These are phyloP conservation scores for Nicotiana tomentosiformis DNA, from an alignment of 257 asterid genomes.

Conservation along the genomic window DNA sequence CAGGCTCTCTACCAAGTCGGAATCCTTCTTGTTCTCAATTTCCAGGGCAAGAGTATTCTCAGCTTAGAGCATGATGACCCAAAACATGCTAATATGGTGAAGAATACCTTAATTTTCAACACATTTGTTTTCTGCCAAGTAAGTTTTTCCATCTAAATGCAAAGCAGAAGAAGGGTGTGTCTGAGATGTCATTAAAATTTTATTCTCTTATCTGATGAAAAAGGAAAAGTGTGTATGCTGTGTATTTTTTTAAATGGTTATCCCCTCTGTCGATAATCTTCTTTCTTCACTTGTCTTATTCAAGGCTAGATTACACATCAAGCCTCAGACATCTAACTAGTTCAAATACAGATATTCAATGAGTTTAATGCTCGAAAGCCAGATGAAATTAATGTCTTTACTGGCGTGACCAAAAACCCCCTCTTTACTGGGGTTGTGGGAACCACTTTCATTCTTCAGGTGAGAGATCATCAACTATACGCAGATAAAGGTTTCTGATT, in stretches of 20 bases:
- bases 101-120: slow-evolving; percentile 75
- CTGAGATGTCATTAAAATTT: neutral
- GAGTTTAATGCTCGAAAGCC: slow-evolving; percentile 92
- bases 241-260: neutral
- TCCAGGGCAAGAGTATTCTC: slow-evolving; percentile 55
- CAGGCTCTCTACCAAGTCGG: slow-evolving; percentile 82
- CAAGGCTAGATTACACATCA: neutral
- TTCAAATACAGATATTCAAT: slow-evolving; percentile 56
- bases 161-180: neutral
- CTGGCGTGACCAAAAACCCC: slow-evolving; percentile 74
- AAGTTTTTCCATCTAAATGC: slow-evolving; percentile 27
- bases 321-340: neutral
- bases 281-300: neutral
- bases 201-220: neutral
- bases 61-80: slow-evolving; percentile 34
- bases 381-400: slow-evolving; percentile 65
- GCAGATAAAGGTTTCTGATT: neutral
- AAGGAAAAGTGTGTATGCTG: neutral
- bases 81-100: slow-evolving; percentile 59
- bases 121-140: slow-evolving; percentile 93
- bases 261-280: neutral
- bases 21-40: slow-evolving; percentile 68
- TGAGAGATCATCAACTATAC: slow-evolving; percentile 13
- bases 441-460: slow-evolving; percentile 69
- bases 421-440: slow-evolving; percentile 84